phyloP scores from a whole-genome alignment of 2,329 filamentous ascomycete genomes.

The Magnaporthiopsis incrustans region DNA sequence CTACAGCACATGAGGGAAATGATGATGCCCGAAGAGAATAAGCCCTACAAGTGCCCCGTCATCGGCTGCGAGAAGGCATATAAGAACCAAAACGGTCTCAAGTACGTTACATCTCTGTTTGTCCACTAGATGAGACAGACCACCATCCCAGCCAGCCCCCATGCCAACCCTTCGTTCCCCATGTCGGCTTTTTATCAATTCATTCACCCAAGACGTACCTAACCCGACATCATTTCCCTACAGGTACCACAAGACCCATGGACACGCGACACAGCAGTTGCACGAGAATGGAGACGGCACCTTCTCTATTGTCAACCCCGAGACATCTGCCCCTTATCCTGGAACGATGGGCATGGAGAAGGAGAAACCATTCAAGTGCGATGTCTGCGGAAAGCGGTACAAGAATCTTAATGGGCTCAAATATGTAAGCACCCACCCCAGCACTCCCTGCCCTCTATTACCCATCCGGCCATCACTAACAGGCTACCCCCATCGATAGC shows the following conservation, averaged over 20 bases:
- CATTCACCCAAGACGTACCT: neutral
- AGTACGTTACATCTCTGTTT: conserved; percentile 48
- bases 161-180: neutral
- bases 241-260: conserved; percentile 70
- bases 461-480: neutral
- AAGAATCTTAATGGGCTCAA: conserved; percentile 98
- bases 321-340: conserved; percentile 88
- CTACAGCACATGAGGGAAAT: conserved; percentile 49
- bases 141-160: neutral
- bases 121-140: neutral
- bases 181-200: neutral
- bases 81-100: conserved; percentile 98
- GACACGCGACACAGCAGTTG: conserved; percentile 92
- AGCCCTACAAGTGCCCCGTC: conserved; percentile 95
- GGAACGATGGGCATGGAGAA: conserved; percentile 99
- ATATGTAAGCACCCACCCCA: conserved; percentile 52
- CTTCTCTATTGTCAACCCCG: conserved; percentile 95
- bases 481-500: conserved; percentile 28
- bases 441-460: neutral
- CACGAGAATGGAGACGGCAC: conserved; percentile 96
- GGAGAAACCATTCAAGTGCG: conserved; percentile 97
- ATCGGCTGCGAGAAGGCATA: conserved; percentile 99
- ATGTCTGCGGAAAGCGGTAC: conserved; percentile 95
- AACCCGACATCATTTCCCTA: conserved; percentile 1
- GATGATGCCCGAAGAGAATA: conserved; percentile 79